These are phyloP conservation scores for Rosa persica DNA, from an alignment of 306 rosid species.

Conservation along the genomic window DNA sequence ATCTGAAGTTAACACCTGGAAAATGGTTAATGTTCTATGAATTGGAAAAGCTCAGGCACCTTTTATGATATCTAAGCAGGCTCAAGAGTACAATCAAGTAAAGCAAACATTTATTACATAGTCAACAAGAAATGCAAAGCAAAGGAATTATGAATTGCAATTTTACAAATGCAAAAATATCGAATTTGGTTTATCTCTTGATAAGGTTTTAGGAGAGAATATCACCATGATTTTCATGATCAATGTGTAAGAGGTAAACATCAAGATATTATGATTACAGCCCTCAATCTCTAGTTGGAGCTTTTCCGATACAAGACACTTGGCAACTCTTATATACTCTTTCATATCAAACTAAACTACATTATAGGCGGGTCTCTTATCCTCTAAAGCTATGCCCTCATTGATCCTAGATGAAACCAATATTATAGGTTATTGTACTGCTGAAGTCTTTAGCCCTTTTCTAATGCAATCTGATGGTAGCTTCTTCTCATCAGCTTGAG, in stretches of 20 bases:
- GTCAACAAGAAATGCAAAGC: conserved; percentile 20
- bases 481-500: no score
- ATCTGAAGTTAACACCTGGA: no score
- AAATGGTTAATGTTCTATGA: no score
- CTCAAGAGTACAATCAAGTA: conserved; percentile 18
- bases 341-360: no score
- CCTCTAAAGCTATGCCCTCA: no score
- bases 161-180: conserved; percentile 26
- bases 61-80: background rate
- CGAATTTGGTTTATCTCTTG: conserved; percentile 7
- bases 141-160: conserved; percentile 27
- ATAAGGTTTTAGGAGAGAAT: conserved; percentile 18
- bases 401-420: no score
- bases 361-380: no score
- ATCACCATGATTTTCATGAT: conserved; percentile 33
- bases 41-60: background rate
- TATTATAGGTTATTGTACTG: no score
- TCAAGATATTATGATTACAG: conserved; percentile 28
- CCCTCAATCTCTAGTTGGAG: conserved; percentile 27
- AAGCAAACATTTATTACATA: conserved; percentile 23
- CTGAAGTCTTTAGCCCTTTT: no score
- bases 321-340: no score
- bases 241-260: conserved; percentile 26
- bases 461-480: no score
- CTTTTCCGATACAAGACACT: background rate